Percentiles rank a stretch among this genome's conserved stretches.
Conservation (phyloP, 2,329 filamentous ascomycete genomes). For the Alternaria arbusti region DNA sequence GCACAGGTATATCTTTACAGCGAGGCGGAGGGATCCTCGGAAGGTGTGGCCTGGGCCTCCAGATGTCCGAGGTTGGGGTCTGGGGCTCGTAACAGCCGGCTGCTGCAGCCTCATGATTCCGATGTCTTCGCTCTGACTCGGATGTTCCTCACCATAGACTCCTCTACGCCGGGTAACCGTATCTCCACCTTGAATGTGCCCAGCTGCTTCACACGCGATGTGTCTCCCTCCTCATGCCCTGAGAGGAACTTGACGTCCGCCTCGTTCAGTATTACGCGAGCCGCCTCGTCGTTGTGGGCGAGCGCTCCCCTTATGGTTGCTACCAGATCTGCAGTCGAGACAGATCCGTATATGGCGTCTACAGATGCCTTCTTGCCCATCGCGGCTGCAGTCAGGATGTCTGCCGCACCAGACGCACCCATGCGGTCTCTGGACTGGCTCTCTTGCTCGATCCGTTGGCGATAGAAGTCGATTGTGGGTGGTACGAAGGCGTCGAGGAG, state of each 20-base stretch:
- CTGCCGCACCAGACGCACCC: constrained; percentile 44
- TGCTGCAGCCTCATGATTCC: constrained; percentile 16
- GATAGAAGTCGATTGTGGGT: constrained; percentile 55
- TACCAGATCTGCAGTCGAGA: constrained; percentile 61
- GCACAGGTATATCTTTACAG: constrained; percentile 38
- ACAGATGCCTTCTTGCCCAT: constrained; percentile 35
- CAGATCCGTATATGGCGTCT: constrained; percentile 59
- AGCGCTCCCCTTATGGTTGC: constrained; percentile 57
- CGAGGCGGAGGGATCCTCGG: constrained; percentile 20
- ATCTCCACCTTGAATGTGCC: constrained; percentile 62
- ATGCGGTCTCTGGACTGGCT: constrained; percentile 37
- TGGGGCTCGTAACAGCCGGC: constrained; percentile 2
- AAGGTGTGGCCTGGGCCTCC: background rate
- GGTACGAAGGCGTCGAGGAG: constrained; percentile 58
- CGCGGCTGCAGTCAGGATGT: constrained; percentile 45
- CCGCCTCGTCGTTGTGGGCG: constrained; percentile 59
- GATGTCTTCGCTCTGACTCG: constrained; percentile 41
- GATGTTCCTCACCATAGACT: constrained; percentile 40
- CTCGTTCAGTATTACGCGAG: constrained; percentile 56
- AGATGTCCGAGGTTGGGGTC: constrained; percentile 11
- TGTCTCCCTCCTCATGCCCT: constrained; percentile 43
- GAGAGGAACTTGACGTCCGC: constrained; percentile 59
- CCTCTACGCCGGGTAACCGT: constrained; percentile 55
- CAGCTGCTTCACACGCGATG: constrained; percentile 59
- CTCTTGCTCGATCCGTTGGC: constrained; percentile 52